These are phyloP conservation scores for Umbelopsis sp. DNA, from an alignment of 371 early-diverging fungal genomes.

Conservation along the genomic window DNA sequence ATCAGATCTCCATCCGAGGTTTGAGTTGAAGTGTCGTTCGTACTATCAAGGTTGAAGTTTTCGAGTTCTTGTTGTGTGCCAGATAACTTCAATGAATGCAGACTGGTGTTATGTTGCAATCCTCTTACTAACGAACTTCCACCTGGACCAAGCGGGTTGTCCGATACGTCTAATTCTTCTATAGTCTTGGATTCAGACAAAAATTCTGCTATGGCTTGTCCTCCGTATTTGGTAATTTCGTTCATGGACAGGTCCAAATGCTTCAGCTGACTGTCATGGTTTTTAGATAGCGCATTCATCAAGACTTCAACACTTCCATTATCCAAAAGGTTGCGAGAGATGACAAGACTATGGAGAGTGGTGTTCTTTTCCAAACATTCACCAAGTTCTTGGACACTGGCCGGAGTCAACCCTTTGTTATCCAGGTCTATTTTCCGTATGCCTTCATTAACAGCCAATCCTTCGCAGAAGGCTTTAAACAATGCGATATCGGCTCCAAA, in stretches of 20 bases:
- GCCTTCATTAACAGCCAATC: slow-evolving; percentile 56
- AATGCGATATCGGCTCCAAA: slow-evolving; percentile 40
- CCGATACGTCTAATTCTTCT: slow-evolving; percentile 55
- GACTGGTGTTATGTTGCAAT: slow-evolving; percentile 35
- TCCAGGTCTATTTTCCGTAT: slow-evolving; percentile 58
- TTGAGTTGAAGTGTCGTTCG: slow-evolving; percentile 19
- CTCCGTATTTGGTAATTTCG: slow-evolving; percentile 41
- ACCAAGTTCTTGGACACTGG: slow-evolving; percentile 26
- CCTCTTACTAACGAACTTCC: slow-evolving; percentile 41
- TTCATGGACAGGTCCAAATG: slow-evolving; percentile 52
- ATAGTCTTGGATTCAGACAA: slow-evolving; percentile 32
- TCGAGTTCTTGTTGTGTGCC: slow-evolving; percentile 37
- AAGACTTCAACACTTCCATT: slow-evolving; percentile 35
- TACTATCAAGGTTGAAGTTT: slow-evolving; percentile 32
- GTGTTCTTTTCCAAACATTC: slow-evolving; percentile 35
- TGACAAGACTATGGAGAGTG: slow-evolving; percentile 35
- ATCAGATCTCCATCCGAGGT: slow-evolving; percentile 49
- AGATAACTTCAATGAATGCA: slow-evolving; percentile 48
- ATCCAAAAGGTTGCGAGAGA: slow-evolving; percentile 55
- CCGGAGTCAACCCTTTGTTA: slow-evolving; percentile 53
- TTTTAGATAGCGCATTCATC: slow-evolving; percentile 25
- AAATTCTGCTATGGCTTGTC: slow-evolving; percentile 29
- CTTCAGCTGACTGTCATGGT: slow-evolving; percentile 22
- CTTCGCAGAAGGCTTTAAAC: slow-evolving; percentile 44
- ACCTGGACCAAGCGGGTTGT: slow-evolving; percentile 57